A percentile compares a stretch with the other conserved stretches of the same genome.
Conservation (phyloP, 805 yeast species). For the Alloascoidea hylecoeti region DNA sequence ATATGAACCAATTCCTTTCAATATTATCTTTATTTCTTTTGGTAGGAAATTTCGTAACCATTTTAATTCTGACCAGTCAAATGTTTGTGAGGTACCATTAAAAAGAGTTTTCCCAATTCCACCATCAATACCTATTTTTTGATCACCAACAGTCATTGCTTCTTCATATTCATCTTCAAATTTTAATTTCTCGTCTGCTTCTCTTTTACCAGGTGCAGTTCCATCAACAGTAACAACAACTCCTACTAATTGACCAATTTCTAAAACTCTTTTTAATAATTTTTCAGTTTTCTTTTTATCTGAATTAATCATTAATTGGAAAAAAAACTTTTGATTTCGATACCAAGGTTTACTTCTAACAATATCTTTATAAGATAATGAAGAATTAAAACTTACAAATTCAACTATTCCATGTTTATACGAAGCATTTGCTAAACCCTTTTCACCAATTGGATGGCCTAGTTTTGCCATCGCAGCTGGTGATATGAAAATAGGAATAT, state of each 20-base stretch:
- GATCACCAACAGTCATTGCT: slow-evolving; percentile 15
- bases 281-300: slow-evolving; percentile 52
- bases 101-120: slow-evolving; percentile 17
- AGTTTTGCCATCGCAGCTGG: slow-evolving; percentile 90
- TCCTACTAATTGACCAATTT: slow-evolving; percentile 59
- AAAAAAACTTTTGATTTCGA: slow-evolving; percentile 71
- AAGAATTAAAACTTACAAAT: slow-evolving; percentile 88
- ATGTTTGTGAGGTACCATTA: slow-evolving; percentile 17
- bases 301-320: slow-evolving; percentile 72
- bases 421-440: slow-evolving; percentile 69
- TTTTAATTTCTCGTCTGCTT: slow-evolving; percentile 68
- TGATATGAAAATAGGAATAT: slow-evolving; percentile 75
- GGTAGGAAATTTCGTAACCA: slow-evolving; percentile 19
- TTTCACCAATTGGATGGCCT: slow-evolving; percentile 91
- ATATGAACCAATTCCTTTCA: slow-evolving; percentile 64
- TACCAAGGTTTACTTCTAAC: slow-evolving; percentile 41
- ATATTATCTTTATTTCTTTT: slow-evolving; percentile 23
- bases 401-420: slow-evolving; percentile 59
- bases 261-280: slow-evolving; percentile 58
- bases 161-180: slow-evolving; percentile 22
- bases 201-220: slow-evolving; percentile 82
- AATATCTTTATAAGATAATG: slow-evolving; percentile 79
- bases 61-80: slow-evolving; percentile 29
- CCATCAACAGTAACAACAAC: slow-evolving; percentile 87
- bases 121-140: slow-evolving; percentile 6